These are phyloP conservation scores for Microstroma glucosiphilum DNA, from an alignment of 1,284 basidiomycete genomes.

Conservation along the genomic window DNA sequence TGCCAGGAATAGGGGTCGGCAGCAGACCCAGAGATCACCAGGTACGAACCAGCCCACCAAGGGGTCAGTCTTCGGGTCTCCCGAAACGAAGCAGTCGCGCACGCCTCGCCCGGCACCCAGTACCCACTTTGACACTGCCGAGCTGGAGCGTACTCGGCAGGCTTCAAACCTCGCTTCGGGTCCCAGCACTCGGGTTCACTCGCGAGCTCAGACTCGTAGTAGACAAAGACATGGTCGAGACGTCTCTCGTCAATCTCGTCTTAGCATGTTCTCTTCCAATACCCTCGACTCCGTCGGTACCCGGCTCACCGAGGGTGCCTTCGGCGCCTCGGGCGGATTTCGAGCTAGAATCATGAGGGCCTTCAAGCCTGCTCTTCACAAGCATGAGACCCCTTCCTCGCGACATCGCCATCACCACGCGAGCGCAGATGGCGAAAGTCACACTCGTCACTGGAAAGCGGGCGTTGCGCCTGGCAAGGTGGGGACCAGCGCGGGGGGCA, in stretches of 20 bases:
- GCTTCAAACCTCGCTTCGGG: neutral
- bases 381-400: constrained; percentile 12
- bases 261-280: constrained; percentile 30
- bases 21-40: no score
- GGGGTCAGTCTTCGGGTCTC: no score
- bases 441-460: no score
- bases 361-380: constrained; percentile 10
- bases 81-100: no score
- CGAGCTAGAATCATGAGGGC: constrained; percentile 14
- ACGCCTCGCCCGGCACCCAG: no score
- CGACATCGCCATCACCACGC: constrained; percentile 5
- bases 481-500: constrained; percentile 42
- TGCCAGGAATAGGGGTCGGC: no score
- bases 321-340: constrained; percentile 25
- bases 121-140: no score
- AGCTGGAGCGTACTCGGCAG: no score
- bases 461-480: constrained; percentile 29
- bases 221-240: constrained; percentile 25
- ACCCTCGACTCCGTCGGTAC: constrained; percentile 19
- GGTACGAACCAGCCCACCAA: no score
- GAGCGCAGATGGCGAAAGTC: no score
- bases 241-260: constrained; percentile 28
- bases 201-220: constrained; percentile 4
- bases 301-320: constrained; percentile 25
- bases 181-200: neutral